Conservation (phyloP, 2,329 filamentous ascomycete species). For the Colletotrichum paranaense region DNA sequence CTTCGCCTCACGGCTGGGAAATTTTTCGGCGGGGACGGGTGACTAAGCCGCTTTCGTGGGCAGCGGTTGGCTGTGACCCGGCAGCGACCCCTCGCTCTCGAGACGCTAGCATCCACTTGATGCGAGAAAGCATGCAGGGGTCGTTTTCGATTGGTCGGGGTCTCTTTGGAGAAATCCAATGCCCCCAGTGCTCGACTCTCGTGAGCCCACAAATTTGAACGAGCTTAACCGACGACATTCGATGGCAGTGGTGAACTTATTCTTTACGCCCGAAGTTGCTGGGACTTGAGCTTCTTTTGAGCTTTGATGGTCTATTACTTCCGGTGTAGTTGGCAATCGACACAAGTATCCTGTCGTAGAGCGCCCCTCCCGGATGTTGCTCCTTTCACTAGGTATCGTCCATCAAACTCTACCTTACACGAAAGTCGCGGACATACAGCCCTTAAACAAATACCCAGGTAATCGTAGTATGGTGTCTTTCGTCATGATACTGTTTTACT, state of each 20-base stretch:
- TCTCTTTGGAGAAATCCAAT: background rate
- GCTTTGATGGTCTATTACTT: background rate
- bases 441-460: no score
- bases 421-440: no score
- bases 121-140: background rate
- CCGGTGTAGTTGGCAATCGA: no score
- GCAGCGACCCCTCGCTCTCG: background rate
- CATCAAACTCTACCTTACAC: no score
- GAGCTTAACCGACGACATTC: background rate
- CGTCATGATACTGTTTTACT: no score
- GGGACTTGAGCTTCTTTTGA: background rate
- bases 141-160: background rate
- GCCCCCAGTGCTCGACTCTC: background rate
- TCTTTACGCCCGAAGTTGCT: no score
- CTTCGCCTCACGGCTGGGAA: conserved; percentile 1
- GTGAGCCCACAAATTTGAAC: background rate
- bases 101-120: background rate
- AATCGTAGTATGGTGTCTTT: no score
- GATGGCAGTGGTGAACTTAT: background rate
- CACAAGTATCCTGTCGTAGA: no score
- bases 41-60: background rate
- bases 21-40: background rate
- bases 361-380: no score
- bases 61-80: background rate
- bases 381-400: no score